Evolutionary conservation across 352 stramenopile genomes (phyloP), one percentile per base, ranked within the genome.

Genomic region (Peronospora belbahrii): DNA sequence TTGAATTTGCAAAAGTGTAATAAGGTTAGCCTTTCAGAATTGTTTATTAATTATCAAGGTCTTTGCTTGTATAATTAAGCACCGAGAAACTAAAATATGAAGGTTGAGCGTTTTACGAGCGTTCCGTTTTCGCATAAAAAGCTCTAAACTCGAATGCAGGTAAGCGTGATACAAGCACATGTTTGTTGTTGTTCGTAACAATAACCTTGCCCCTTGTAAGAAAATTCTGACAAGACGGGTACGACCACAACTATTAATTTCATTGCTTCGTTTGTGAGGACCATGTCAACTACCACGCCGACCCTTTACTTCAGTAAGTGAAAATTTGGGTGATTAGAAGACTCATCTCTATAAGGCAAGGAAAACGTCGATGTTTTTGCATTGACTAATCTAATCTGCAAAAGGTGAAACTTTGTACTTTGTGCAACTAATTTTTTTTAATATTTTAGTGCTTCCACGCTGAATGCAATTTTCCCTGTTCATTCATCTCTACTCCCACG

Each of bases 181-280:
- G n/a, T n/a, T n/a, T n/a, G n/a, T n/a, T n/a, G n/a, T n/a, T n/a
- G n/a, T n/a, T n/a, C n/a, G n/a, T n/a, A n/a, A n/a, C n/a, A n/a
- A n/a, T n/a, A n/a, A n/a, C n/a, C n/a, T n/a, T n/a, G n/a, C n/a
- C n/a, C n/a, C n/a, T n/a, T n/a, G n/a, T n/a, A n/a, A n/a, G n/a
- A n/a, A n/a, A n/a, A 40, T 35, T 14, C 20, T 10, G 44, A 23
- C 61, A 88, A 63, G 79, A 96, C 13, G 94, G 91, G 28, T 98
- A 98, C 65, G 95, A 98, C 65, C 95, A 99, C 79, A 94, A 77
- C 52, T 99, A 99, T 67, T 97, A 96, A 96, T 58, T 98, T 98
- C 72, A 97, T 99, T 59, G 74, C 85, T 52, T 92, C 89, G 2
- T 98, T 98, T 56, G 78, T 98, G 89, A 96, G 28, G 89, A 98